phyloP scores from a whole-genome alignment of 305 asterid species.

The Monarda citriodora region DNA sequence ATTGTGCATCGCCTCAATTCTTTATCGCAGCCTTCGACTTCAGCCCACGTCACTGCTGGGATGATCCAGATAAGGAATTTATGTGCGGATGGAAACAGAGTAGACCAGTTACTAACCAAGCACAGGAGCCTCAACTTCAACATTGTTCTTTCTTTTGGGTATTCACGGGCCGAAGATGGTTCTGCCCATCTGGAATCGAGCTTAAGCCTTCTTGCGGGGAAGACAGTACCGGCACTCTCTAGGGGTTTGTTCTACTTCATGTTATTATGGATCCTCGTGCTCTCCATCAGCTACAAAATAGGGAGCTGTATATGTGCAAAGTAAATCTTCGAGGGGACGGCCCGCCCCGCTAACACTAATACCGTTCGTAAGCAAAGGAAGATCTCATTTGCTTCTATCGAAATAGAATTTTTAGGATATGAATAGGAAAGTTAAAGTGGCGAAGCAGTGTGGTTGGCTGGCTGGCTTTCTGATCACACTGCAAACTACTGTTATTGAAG shows the following conservation, averaged over 20 bases:
- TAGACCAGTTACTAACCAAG: constrained; percentile 43
- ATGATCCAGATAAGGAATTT: constrained; percentile 62
- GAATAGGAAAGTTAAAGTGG: background rate
- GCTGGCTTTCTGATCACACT: too few species aligned
- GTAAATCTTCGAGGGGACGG: constrained; percentile 13
- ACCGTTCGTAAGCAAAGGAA: constrained; percentile 3
- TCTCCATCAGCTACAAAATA: constrained; percentile 67
- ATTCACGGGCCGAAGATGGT: constrained; percentile 46
- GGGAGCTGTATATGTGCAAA: constrained; percentile 54
- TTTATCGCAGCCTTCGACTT: constrained; percentile 50
- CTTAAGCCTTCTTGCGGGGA: constrained; percentile 46
- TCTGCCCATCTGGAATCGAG: constrained; percentile 50
- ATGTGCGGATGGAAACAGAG: constrained; percentile 27
- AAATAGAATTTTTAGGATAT: constrained; percentile 14
- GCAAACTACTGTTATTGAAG: background rate
- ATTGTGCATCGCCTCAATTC: constrained; percentile 43
- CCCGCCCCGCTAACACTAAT: constrained; percentile 14
- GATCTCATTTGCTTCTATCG: constrained; percentile 1
- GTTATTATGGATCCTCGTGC: constrained; percentile 59
- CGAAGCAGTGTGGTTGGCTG: background rate
- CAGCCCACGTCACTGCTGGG: constrained; percentile 76
- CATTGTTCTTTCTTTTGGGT: constrained; percentile 67
- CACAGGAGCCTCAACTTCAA: constrained; percentile 52
- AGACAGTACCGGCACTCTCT: constrained; percentile 32
- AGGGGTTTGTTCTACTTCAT: constrained; percentile 59